Percentiles rank a stretch among this genome's conserved stretches.
Evolutionary conservation across 2,329 filamentous ascomycete species (phyloP).

Genomic region (Cladosporium cucumerinum): DNA sequence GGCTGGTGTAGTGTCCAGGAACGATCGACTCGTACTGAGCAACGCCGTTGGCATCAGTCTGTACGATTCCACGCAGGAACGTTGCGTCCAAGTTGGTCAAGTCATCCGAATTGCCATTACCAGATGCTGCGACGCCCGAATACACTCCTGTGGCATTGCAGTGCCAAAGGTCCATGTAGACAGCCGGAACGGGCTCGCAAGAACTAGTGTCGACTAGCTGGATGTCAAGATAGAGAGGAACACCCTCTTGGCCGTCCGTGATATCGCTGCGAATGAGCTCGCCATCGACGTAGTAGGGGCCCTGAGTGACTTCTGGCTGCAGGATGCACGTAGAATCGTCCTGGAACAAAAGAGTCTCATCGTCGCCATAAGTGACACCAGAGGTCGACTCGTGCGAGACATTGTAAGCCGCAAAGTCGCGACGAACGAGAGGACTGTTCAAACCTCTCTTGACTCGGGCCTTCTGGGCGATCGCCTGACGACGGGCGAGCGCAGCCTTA

Average conservation of each 20-base stretch:
- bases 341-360: constrained; percentile 18
- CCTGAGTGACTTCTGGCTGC: constrained; percentile 26
- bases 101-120: constrained; percentile 42
- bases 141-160: constrained; percentile 48
- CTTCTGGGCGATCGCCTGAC: constrained; percentile 23
- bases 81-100: constrained; percentile 35
- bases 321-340: constrained; percentile 28
- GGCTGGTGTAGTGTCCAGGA: constrained; percentile 42
- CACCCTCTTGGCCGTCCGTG: constrained; percentile 40
- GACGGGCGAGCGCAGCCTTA: constrained; percentile 23
- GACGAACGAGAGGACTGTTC: constrained; percentile 22
- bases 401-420: constrained; percentile 26
- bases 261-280: constrained; percentile 38
- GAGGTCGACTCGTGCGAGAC: constrained; percentile 24
- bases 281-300: constrained; percentile 36
- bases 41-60: constrained; percentile 38
- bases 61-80: constrained; percentile 40
- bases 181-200: constrained; percentile 40
- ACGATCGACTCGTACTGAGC: constrained; percentile 38
- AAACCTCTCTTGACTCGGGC: constrained; percentile 24
- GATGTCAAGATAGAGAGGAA: constrained; percentile 41
- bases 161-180: constrained; percentile 45
- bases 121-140: constrained; percentile 30
- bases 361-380: constrained; percentile 23
- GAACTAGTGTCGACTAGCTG: constrained; percentile 43